Evolutionary conservation across 768 basidiomycete species (phyloP), one percentile per base, ranked within the genome.

Genomic region (Boletellus sp.): DNA sequence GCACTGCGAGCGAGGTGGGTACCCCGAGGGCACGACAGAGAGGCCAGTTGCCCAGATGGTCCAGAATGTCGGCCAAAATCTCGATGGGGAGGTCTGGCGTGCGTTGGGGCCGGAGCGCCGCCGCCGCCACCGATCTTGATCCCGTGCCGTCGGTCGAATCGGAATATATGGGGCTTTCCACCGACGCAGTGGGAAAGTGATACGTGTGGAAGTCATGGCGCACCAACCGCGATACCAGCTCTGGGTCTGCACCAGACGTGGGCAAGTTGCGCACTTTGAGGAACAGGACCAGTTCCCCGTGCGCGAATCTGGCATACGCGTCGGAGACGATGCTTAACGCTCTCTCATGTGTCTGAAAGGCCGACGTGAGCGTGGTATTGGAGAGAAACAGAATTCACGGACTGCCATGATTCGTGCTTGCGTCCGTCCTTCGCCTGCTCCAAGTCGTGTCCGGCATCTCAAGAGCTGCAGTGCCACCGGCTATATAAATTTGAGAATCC

Each of bases 21-120:
- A 92, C 72, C 17, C 84, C 81, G 32, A 93, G 79, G 13, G 91
- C 84, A 52, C 81, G 84, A 12, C 84, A 74, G 9, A 94, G 81
- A 58, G 92, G 87, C 89, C 90, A 94, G 64, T 90, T 85, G 13
- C 85, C 87, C 9, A 90, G 66, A 56, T 85, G 79, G 50, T 91
- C 86, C 67, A 91, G 67, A 52, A 91, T 89, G 43, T 85, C 79
- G 10, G 85, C 83, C 23, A 91, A 66, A 35, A 92, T 77, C 64
- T 92, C 90, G 47, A 84, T 73, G 0, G 89, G 89, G 31, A 92
- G 76, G 64, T 86, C 83, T 28, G 80, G 80, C 0, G 69, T 65
- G 53, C 60, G 65, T n/a, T 28, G 26, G 26, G 68, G 67, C 45
- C 65, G 72, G 17, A 66, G 64, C 39, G 64, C 42, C 20, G 54